A percentile compares a stretch with the other conserved stretches of the same genome.
These are phyloP conservation scores for Lactifluus rugatus DNA, from an alignment of 768 basidiomycete genomes.

Conservation along the genomic window DNA sequence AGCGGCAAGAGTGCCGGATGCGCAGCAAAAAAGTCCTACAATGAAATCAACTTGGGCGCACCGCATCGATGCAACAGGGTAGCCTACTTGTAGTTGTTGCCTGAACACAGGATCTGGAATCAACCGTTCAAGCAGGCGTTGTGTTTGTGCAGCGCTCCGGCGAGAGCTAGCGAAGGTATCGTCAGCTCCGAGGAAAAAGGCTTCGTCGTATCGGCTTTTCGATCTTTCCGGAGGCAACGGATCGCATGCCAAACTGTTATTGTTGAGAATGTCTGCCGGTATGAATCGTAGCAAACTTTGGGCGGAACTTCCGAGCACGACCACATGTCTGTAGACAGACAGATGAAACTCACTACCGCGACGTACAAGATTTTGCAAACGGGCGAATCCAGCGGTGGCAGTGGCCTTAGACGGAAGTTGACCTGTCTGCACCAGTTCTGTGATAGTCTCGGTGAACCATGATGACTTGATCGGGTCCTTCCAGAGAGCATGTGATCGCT, in stretches of 20 bases:
- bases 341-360: conserved; percentile 31
- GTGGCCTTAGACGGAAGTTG: conserved; percentile 28
- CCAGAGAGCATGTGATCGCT: conserved; percentile 71
- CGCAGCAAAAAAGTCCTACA: conserved; percentile 45
- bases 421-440: conserved; percentile 30
- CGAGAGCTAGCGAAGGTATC: conserved; percentile 34
- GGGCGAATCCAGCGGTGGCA: conserved; percentile 27
- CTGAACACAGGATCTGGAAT: conserved; percentile 51
- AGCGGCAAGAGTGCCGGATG: conserved; percentile 44
- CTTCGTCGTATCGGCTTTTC: conserved; percentile 52
- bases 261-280: conserved; percentile 43
- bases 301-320: conserved; percentile 60
- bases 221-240: conserved; percentile 68
- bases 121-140: conserved; percentile 43
- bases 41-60: background rate
- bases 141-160: conserved; percentile 39
- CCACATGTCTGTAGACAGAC: conserved; percentile 64
- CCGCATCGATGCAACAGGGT: background rate
- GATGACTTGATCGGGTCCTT: conserved; percentile 52
- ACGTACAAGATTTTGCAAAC: conserved; percentile 32
- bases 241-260: conserved; percentile 65
- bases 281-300: conserved; percentile 62
- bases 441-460: conserved; percentile 64
- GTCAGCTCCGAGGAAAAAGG: conserved; percentile 65
- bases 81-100: conserved; percentile 43